phyloP scores from a whole-genome alignment of 495 filamentous ascomycete genomes.

The Hyaloscypha hepaticicola region DNA sequence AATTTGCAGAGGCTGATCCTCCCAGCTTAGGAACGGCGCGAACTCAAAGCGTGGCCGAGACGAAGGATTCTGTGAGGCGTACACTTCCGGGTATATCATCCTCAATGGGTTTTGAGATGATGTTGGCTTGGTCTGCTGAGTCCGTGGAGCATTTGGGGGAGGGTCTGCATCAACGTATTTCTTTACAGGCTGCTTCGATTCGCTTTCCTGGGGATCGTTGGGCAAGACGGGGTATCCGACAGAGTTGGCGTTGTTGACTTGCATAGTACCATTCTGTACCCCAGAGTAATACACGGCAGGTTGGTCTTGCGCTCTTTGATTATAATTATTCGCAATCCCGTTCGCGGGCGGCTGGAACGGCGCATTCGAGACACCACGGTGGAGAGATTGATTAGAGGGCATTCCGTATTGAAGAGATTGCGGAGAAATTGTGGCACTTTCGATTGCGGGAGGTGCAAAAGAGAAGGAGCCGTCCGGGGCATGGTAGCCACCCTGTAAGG shows the following conservation, averaged over 20 bases:
- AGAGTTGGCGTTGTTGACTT: not conserved
- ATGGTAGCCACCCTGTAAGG: conserved; percentile 18
- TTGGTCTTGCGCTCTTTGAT: conserved; percentile 19
- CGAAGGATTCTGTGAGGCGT: not conserved
- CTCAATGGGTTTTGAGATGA: conserved; percentile 14
- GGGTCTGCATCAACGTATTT: not conserved
- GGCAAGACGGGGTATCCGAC: conserved; percentile 16
- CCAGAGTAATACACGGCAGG: conserved; percentile 9
- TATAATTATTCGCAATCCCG: conserved; percentile 10
- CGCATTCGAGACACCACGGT: conserved; percentile 7
- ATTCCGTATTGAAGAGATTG: conserved; percentile 27
- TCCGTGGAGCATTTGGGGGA: not conserved
- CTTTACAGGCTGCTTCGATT: conserved; percentile 14
- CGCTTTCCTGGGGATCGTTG: not conserved
- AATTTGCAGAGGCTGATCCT: conserved; percentile 22
- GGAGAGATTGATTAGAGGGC: conserved; percentile 10
- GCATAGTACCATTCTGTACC: conserved; percentile 14
- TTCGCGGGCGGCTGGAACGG: conserved; percentile 16
- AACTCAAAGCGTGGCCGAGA: conserved; percentile 13
- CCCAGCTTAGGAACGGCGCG: conserved; percentile 22
- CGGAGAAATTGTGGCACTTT: conserved; percentile 23
- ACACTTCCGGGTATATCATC: conserved; percentile 22
- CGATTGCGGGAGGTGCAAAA: conserved; percentile 19
- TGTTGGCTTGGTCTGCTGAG: not conserved
- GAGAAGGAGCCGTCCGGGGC: conserved; percentile 22